Base-by-base conservation (phyloP, 352 stramenopile genomes). In the Phytophthora citricola region DNA sequence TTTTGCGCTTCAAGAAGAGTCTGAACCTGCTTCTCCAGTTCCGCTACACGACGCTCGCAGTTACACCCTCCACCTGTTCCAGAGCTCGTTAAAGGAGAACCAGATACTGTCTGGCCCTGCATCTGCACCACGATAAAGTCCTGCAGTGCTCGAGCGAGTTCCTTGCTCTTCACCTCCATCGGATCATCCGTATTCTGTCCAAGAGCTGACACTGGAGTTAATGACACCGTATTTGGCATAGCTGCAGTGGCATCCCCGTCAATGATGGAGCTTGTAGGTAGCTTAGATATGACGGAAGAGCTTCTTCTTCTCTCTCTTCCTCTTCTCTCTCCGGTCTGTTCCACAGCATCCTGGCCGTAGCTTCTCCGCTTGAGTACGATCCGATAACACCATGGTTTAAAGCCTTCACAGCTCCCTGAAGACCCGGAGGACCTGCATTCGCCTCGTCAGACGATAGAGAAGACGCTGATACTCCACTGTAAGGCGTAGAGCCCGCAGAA, bases 291-390 rank as follows among this genome's bases (percentile, higher is more conserved):
- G 83, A 89, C 14, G 83, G 83, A 26, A 92, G 56, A 32, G 83
- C 83, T 40, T 92, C 83, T 38, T 92, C 83, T 50, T 90, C 81
- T 36, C 81, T 67, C 62, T 92, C 83, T 49, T 92, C 83, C 51
- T 92, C 83, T 47, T 87, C 79, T 39, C 79, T 71, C 48, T 73
- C 82, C 38, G 77, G 73, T 49, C 82, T 69, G 55, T 78, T 89
- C 79, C 79, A 91, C 4, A 89, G 67, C 53, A 89, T 69, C 15
- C 77, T 59, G 41, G 76, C 57, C 2, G 55, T 66, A 17, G 47
- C 39, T 43, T 73, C 60, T 31, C 29, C 67, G 32, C 49, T 64
- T 4, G 69, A 66, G 22, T 72, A 69, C 1, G 77, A 85, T 14
- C 77, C 77, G 34, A 85, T 85, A 41, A 83, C 69, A 10, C 77